Percentiles rank a stretch among this genome's conserved stretches.
These are phyloP conservation scores for Colletotrichum lini DNA, from an alignment of 2,329 filamentous ascomycete species.

Conservation along the genomic window DNA sequence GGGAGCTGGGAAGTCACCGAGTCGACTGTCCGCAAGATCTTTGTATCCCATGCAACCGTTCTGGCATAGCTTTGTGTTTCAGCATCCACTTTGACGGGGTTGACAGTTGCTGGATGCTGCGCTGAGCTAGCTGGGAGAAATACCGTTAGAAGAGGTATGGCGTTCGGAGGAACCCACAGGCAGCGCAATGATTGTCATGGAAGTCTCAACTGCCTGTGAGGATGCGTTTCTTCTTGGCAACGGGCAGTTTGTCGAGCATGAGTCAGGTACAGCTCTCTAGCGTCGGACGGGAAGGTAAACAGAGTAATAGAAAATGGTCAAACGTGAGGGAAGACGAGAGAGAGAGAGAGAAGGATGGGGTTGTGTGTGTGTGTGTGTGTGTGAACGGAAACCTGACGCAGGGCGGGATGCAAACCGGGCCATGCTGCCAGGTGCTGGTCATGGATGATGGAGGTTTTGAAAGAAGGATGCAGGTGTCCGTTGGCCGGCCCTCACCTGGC, in stretches of 20 bases:
- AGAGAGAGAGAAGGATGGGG: no score
- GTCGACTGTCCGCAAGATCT: constrained; percentile 20
- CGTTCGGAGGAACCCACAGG: background rate
- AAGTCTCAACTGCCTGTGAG: background rate
- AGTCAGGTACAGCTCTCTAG: constrained; percentile 15
- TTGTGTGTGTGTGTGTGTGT: no score
- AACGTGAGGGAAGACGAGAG: background rate
- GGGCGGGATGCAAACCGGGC: constrained; percentile 21
- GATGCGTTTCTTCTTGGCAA: constrained; percentile 23
- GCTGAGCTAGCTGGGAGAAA: constrained; percentile 2
- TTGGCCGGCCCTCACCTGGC: constrained; percentile 17
- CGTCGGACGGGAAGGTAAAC: constrained; percentile 30
- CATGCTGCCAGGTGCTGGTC: constrained; percentile 28
- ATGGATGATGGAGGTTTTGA: constrained; percentile 37
- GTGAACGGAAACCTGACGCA: constrained; percentile 14
- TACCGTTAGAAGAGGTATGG: constrained; percentile 17
- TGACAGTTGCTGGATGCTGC: constrained; percentile 10
- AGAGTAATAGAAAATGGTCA: constrained; percentile 1
- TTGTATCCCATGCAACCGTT: constrained; percentile 24
- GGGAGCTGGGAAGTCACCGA: constrained; percentile 7
- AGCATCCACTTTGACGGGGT: constrained; percentile 23
- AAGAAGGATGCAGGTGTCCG: constrained; percentile 30
- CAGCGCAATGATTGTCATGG: constrained; percentile 7
- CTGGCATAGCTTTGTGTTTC: constrained; percentile 38
- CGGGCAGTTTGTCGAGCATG: constrained; percentile 24